Evolutionary conservation across 495 filamentous ascomycete genomes (phyloP).

Genomic region (Aspergillus cavernicola): DNA sequence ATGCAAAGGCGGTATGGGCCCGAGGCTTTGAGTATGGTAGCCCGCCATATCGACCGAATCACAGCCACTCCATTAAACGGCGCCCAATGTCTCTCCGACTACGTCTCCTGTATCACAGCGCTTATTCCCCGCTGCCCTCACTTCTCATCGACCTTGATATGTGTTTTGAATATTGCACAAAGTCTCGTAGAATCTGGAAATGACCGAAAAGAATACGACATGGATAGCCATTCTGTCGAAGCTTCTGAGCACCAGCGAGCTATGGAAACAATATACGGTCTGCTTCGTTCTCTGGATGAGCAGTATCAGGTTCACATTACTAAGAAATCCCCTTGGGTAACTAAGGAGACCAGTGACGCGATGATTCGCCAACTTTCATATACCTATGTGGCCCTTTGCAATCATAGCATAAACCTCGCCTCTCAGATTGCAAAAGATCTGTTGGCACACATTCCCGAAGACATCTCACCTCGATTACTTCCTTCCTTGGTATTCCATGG

Average conservation of each 20-base stretch:
- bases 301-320: constrained; percentile 33
- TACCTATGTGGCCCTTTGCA: constrained; percentile 25
- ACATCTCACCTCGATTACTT: constrained; percentile 20
- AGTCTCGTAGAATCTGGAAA: constrained; percentile 25
- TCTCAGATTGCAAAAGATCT: constrained; percentile 34
- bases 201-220: constrained; percentile 14
- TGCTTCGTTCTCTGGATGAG: constrained; percentile 28
- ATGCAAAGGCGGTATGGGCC: constrained; percentile 24
- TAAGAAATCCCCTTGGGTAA: constrained; percentile 39
- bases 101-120: constrained; percentile 21
- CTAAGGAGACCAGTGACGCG: constrained; percentile 33
- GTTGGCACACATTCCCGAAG: constrained; percentile 36
- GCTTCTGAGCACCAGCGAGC: constrained; percentile 14
- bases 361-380: constrained; percentile 27
- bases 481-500: constrained; percentile 49
- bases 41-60: constrained; percentile 28
- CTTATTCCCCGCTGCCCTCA: constrained; percentile 26
- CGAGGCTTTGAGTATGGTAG: constrained; percentile 22
- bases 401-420: constrained; percentile 21
- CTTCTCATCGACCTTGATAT: constrained; percentile 19
- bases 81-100: constrained; percentile 23
- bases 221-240: constrained; percentile 17
- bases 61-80: constrained; percentile 24
- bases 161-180: constrained; percentile 20
- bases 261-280: constrained; percentile 24